Evolutionary conservation across 139 green algal species (phyloP), one percentile per base, ranked within the genome.

Genomic region (Nannochloris sp.): DNA sequence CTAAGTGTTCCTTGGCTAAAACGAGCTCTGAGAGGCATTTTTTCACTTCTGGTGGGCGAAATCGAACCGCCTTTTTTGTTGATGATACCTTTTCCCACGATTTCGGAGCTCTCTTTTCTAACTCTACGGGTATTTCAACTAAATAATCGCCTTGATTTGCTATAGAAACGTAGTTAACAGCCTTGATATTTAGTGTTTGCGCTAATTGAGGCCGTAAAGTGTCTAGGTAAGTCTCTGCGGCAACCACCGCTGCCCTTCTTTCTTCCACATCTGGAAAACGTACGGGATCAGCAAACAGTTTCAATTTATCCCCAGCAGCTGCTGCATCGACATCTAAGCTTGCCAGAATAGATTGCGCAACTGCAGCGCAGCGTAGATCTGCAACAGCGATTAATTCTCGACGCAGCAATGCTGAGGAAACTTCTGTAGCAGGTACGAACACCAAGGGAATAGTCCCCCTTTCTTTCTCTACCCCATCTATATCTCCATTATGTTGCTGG

Each of bases 1-100:
- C 37, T 25, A 85, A 71, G 37, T 67, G 54, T 59, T 94, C 87
- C 14, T 34, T 63, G 4, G 79, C 79, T 27, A 84, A 45, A 54
- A 81, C 86, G 54, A 89, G 70, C 44, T 37, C 29, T 24, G 67
- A 19, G 42, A 82, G 57, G 27, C 31, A 75, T 23, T 55, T 61
- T 31, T 70, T 67, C 14, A 92, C 87, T 4, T 73, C 68, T 9
- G 86, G 86, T 4, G 87, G 82, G 37, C 81, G 80, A 70, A 79
- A 93, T 6, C 84, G 67, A 23, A 79, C 61, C 9, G 88, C 58
- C 62, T 87, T 87, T 76, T 96, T 96, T 4, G 84, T 92, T 51
- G 73, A 78, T 67, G 77, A 87, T 3, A 92, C 74, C 60, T 81
- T 78, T 31, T 79, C 39, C 76, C 81, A 85, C n/a, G 68, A 62